Percentiles rank a stretch among this genome's conserved stretches.
phyloP scores from a whole-genome alignment of 1,139 yeast genomes.

The Arxiozyma slooffiae region DNA sequence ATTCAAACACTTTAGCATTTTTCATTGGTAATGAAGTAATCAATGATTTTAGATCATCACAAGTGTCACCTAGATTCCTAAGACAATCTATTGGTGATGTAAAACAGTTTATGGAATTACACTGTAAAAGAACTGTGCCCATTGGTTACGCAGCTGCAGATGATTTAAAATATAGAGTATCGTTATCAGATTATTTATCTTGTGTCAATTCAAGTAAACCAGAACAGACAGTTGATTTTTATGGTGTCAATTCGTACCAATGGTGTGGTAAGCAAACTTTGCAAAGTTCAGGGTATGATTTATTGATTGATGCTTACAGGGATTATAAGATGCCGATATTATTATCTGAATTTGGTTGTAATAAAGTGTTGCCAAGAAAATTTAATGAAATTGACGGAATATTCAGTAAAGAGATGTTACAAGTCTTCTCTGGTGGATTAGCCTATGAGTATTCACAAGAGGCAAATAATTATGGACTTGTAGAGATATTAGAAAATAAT shows the following conservation, averaged over 20 bases:
- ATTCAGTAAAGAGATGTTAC: constrained; percentile 64
- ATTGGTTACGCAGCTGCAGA: constrained; percentile 97
- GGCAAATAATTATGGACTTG: constrained; percentile 80
- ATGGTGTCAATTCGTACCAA: constrained; percentile 90
- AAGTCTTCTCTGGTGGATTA: constrained; percentile 83
- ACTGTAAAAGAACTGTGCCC: constrained; percentile 62
- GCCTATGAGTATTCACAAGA: constrained; percentile 89
- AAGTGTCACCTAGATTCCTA: constrained; percentile 54
- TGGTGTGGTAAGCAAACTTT: constrained; percentile 95
- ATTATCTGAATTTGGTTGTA: constrained; percentile 91
- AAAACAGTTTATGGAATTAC: constrained; percentile 53
- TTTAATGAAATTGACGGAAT: constrained; percentile 72
- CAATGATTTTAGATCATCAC: constrained; percentile 71
- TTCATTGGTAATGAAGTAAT: constrained; percentile 92
- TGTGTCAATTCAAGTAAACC: constrained; percentile 48
- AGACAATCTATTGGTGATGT: constrained; percentile 76
- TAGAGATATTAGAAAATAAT: constrained; percentile 44
- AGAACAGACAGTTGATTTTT: constrained; percentile 60
- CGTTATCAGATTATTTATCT: constrained; percentile 72
- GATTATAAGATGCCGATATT: constrained; percentile 69
- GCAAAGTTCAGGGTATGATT: constrained; percentile 70
- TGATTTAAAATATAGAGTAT: constrained; percentile 62
- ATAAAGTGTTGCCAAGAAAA: constrained; percentile 65
- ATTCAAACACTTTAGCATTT: constrained; percentile 83
- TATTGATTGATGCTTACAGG: constrained; percentile 59